Percentiles rank a stretch among this genome's conserved stretches.
Evolutionary conservation across 495 filamentous ascomycete species (phyloP).

Genomic region (Usnea hakonensis): DNA sequence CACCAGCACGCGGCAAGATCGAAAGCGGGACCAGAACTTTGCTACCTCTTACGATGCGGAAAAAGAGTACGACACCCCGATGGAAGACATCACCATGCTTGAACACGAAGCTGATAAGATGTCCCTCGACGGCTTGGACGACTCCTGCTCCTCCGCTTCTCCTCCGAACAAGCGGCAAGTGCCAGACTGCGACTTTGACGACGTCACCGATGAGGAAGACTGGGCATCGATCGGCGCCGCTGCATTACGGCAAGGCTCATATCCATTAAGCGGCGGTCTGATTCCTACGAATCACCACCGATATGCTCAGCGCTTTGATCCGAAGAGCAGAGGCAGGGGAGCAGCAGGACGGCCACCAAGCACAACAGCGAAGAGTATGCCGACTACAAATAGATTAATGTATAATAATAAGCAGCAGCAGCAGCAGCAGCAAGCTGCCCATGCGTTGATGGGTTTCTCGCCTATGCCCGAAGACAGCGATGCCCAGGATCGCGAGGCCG

Average conservation of each 20-base stretch:
- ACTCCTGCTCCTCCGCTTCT: slow-evolving; percentile 65
- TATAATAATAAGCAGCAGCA: slow-evolving; percentile 23
- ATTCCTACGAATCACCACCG: slow-evolving; percentile 26
- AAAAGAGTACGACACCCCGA: slow-evolving; percentile 38
- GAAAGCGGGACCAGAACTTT: slow-evolving; percentile 31
- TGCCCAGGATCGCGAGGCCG: slow-evolving; percentile 22
- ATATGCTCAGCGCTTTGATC: slow-evolving; percentile 19
- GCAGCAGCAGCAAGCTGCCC: slow-evolving; percentile 40
- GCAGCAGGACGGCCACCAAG: slow-evolving; percentile 36
- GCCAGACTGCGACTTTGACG: slow-evolving; percentile 58
- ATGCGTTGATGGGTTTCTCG: slow-evolving; percentile 33
- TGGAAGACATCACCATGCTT: slow-evolving; percentile 55
- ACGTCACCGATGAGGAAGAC: slow-evolving; percentile 95
- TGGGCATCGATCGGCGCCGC: slow-evolving; percentile 87
- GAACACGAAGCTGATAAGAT: slow-evolving; percentile 93
- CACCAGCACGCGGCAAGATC: slow-evolving; percentile 36
- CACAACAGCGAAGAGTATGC: slow-evolving; percentile 35
- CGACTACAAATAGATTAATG: slow-evolving; percentile 21
- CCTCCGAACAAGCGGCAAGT: slow-evolving; percentile 43
- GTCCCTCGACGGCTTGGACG: slow-evolving; percentile 76
- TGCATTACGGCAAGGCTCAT: slow-evolving; percentile 67
- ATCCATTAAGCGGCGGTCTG: slow-evolving; percentile 27
- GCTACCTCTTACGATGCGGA: slow-evolving; percentile 60
- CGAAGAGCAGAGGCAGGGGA: slow-evolving; percentile 22
- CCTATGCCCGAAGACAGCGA: slow-evolving; percentile 16